Percentiles rank a stretch among this genome's conserved stretches.
Evolutionary conservation across 2,329 filamentous ascomycete species (phyloP).

Genomic region (Ophiostoma australiae): DNA sequence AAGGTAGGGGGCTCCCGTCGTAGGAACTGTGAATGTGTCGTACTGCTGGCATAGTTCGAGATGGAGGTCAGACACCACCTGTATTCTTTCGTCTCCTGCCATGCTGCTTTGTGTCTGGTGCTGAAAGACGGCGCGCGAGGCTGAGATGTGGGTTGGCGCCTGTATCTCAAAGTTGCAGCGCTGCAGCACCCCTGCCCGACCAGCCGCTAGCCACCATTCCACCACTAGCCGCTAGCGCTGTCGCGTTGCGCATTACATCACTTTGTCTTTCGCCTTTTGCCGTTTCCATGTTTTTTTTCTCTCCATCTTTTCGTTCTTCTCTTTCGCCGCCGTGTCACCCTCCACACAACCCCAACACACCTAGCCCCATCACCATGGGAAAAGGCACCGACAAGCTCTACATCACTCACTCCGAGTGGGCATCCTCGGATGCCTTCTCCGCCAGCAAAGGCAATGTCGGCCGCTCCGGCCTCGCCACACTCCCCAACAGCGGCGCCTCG

Average conservation of each 20-base stretch:
- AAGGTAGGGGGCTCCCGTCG: constrained; percentile 43
- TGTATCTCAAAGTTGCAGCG: not conserved
- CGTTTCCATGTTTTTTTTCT: not conserved
- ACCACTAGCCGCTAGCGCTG: not conserved
- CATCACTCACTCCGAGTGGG: constrained; percentile 98
- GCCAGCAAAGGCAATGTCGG: constrained; percentile 61
- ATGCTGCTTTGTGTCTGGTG: not conserved
- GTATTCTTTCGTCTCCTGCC: constrained; percentile 27
- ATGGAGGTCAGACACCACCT: constrained; percentile 55
- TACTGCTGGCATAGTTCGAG: constrained; percentile 40
- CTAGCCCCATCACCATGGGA: constrained; percentile 37
- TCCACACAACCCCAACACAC: not conserved
- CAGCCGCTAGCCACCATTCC: not conserved
- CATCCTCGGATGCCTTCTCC: constrained; percentile 80
- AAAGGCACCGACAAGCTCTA: constrained; percentile 56
- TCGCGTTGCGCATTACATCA: constrained; percentile 16
- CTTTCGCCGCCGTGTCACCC: not conserved
- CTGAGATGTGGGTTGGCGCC: constrained; percentile 6
- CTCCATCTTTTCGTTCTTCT: not conserved
- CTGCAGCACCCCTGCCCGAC: not conserved
- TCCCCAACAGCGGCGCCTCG: constrained; percentile 28
- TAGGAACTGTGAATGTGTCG: constrained; percentile 15
- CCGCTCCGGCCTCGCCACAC: constrained; percentile 39
- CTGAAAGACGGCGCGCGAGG: not conserved
- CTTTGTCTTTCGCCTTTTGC: not conserved